Base-by-base conservation (phyloP, 441 rosid species). In the Rhodomyrtus psidioides region DNA sequence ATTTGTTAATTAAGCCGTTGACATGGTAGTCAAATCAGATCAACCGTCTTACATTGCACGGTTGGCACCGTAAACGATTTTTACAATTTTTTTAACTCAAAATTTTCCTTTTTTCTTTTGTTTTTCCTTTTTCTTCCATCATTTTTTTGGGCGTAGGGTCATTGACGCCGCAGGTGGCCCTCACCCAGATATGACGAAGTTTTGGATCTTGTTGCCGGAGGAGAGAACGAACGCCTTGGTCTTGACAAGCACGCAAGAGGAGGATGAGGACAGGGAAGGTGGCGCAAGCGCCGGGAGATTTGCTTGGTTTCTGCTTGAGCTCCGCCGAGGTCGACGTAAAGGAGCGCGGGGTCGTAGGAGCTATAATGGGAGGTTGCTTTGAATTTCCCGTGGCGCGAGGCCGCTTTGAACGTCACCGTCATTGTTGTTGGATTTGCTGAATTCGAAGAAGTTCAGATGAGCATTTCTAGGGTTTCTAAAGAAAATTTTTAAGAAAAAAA, bases 261-360 rank as follows among this genome's bases (percentile, higher is more conserved):
- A 34, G 34, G 34, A 9, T 49, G 53, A 49, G 53, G 53, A 49
- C 53, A 12, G 2, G 53, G 53, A 13, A 12, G 87, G 42, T 6
- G 83, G 75, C 6, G 83, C 74, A 17, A 55, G 19, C 30, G 34
- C 62, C 12, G 83, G 83, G 84, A 90, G 30, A 74, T 88, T 70
- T 27, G 79, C 42, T 70, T 21, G 44, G 79, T 44, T 70, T 70
- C 9, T 34, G 51, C 81, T 82, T 91, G 58, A 90, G 88, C 26
- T 94, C 95, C 1, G 89, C 30, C 10, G 94, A 91, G 26, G 95
- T 91, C 17, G 93, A 93, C 44, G 94, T 83, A 49, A 96, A 94
- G 59, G 95, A 92, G 53, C 94, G 89, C 6, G 98, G 92, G 87
- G 87, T 95, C 93, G 91, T 88, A 92, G 27, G 95, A n/a, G n/a